Evolutionary conservation across 441 rosid genomes (phyloP), one percentile per base, ranked within the genome.

Genomic region (Populus trichocarpa): DNA sequence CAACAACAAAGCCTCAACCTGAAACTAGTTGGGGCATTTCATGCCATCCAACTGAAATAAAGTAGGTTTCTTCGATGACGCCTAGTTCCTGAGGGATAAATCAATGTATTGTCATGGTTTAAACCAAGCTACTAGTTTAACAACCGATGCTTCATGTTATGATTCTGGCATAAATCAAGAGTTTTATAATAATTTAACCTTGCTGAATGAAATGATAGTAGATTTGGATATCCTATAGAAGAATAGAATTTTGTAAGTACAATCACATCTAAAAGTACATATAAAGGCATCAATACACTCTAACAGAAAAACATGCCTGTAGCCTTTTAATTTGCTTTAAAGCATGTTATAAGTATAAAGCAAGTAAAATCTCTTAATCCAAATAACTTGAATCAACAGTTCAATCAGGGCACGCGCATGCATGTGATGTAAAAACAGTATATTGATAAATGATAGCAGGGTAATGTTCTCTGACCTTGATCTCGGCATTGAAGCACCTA

Each of bases 391-490:
- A 36, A 22, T 14, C 42, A 12, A 32, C 42, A 32, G n/a, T 32
- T 8, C 18, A 33, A 40, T 40, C 14, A 20, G 8, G n/a, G 26
- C 20, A 36, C 40, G 36, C 10, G 20, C 12, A 66, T n/a, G 22
- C 14, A 68, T 22, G 28, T n/a, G 20, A 32, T 0, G 40, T 13
- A 23, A 46, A 46, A 10, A 1, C 23, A 46, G 18, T 20, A 53
- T 18, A 50, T 71, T 18, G 12, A 6, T 53, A 28, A 50, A 20
- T 25, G 4, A 14, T 46, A 14, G 20, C 57, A 20, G 8, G 40
- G 5, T n/a, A 36, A 12, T 75, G 73, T 46, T 72, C 63, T 13
- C 79, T 81, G 78, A 91, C 95, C 94, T 92, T 86, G 95, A 87
- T 84, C 91, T 88, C 30, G 89, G 92, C 97, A 89, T 91, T 71